These are phyloP conservation scores for Ophiostoma angusticollis DNA, from an alignment of 2,329 filamentous ascomycete species.

Conservation along the genomic window DNA sequence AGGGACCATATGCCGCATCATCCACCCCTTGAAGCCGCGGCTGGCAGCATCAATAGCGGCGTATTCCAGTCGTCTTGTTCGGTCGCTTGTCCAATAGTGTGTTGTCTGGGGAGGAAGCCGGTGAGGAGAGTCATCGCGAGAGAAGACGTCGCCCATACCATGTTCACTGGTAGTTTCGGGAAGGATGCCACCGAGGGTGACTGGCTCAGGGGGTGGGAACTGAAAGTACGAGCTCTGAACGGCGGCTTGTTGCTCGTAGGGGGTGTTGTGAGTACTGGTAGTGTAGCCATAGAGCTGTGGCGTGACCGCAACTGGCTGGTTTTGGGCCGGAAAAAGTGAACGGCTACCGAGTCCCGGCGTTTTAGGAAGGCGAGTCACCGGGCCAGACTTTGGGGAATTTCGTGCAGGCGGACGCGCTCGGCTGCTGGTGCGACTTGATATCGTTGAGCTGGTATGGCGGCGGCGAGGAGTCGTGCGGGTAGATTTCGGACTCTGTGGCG, in stretches of 20 bases:
- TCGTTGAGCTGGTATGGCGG: conserved; percentile 15
- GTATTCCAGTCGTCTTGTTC: conserved; percentile 49
- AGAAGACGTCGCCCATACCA: conserved; percentile 7
- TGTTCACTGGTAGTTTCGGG: neutral
- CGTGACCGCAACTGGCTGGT: conserved; percentile 16
- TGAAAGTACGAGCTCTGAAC: conserved; percentile 31
- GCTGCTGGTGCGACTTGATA: conserved; percentile 13
- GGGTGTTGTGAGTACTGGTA: conserved; percentile 14
- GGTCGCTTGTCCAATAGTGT: conserved; percentile 55
- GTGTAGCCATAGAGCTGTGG: conserved; percentile 7
- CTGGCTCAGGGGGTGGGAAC: conserved; percentile 23
- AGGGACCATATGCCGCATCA: conserved; percentile 43
- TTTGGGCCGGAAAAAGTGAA: conserved; percentile 16
- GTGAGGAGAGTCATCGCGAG: conserved; percentile 18
- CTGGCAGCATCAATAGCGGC: conserved; percentile 52
- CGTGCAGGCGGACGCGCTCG: conserved; percentile 30
- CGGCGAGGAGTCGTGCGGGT: conserved; percentile 19
- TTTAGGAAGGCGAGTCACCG: conserved; percentile 17
- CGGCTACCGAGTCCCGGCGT: conserved; percentile 15
- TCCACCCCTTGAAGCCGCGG: conserved; percentile 46
- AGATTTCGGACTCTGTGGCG: conserved; percentile 26
- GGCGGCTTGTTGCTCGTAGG: conserved; percentile 13
- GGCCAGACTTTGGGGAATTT: conserved; percentile 27
- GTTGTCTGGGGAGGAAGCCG: conserved; percentile 43
- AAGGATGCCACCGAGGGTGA: neutral